A percentile compares a stretch with the other conserved stretches of the same genome.
phyloP scores from a whole-genome alignment of 805 yeast species.

The Wickerhamia fluorescens region DNA sequence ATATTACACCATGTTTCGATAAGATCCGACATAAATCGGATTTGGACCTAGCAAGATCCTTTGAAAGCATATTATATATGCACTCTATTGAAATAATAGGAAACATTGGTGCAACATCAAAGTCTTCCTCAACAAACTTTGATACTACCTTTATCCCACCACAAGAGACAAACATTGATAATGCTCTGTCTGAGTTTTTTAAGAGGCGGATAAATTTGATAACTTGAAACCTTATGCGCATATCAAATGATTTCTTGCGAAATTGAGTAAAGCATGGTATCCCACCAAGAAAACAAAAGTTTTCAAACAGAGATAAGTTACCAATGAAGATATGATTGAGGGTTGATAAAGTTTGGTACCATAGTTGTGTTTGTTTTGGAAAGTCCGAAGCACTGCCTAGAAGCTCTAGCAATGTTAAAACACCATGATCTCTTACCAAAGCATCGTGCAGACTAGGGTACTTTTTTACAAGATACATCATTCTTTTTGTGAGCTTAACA shows the following conservation, averaged over 20 bases:
- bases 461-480: constrained; percentile 31
- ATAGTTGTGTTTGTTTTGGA: constrained; percentile 24
- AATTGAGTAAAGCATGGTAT: constrained; percentile 36
- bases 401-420: constrained; percentile 31
- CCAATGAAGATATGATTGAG: constrained; percentile 27
- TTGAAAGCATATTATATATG: constrained; percentile 27
- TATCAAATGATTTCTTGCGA: constrained; percentile 21
- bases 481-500: constrained; percentile 29
- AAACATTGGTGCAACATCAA: constrained; percentile 29
- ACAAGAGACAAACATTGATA: constrained; percentile 36
- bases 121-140: constrained; percentile 41
- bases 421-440: constrained; percentile 36
- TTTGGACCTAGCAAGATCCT: constrained; percentile 30
- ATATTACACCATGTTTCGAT: constrained; percentile 35
- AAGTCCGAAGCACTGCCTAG: constrained; percentile 29
- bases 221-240: constrained; percentile 29
- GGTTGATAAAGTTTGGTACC: constrained; percentile 30
- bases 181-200: constrained; percentile 25
- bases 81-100: constrained; percentile 32
- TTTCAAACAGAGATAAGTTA: constrained; percentile 28
- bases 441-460: constrained; percentile 33
- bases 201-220: constrained; percentile 27
- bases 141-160: constrained; percentile 41
- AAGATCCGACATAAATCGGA: constrained; percentile 37
- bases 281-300: constrained; percentile 37